phyloP scores from a whole-genome alignment of 148 eudicot genomes.

The Pouteria glomerata region DNA sequence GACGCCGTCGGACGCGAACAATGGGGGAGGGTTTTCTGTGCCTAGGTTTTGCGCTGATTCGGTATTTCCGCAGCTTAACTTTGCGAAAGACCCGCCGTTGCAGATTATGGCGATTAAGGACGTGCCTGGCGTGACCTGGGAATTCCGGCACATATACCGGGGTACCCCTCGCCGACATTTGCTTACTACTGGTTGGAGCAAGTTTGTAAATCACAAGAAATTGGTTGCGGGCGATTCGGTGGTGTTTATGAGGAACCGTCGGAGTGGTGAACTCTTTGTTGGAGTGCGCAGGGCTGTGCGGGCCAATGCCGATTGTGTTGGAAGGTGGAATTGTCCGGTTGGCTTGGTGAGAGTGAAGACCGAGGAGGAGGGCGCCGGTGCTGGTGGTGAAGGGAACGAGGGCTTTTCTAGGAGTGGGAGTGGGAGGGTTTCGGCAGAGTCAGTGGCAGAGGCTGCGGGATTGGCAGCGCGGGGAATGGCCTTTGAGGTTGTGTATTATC shows the following conservation, averaged over 20 bases:
- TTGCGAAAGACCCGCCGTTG: constrained; percentile 57
- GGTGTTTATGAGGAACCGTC: constrained; percentile 41
- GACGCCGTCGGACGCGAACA: constrained; percentile 82
- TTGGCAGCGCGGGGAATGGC: constrained; percentile 39
- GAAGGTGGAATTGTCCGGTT: constrained; percentile 17
- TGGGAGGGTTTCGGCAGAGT: constrained; percentile 37
- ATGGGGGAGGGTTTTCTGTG: constrained; percentile 91
- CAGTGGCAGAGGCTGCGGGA: constrained; percentile 42
- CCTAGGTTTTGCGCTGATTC: constrained; percentile 77
- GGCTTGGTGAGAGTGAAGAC: constrained; percentile 10
- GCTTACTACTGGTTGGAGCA: constrained; percentile 87
- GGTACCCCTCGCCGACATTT: constrained; percentile 84
- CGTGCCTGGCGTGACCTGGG: constrained; percentile 40
- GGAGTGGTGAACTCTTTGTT: constrained; percentile 33
- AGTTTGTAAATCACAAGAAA: constrained; percentile 64
- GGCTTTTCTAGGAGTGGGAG: constrained; percentile 18
- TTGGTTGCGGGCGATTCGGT: constrained; percentile 68
- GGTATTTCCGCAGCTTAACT: constrained; percentile 63
- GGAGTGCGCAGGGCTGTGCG: constrained; percentile 49
- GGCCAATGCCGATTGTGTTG: constrained; percentile 7
- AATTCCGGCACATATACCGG: constrained; percentile 72
- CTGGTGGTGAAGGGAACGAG: constrained; percentile 15
- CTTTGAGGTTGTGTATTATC: constrained; percentile 70
- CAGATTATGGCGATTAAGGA: constrained; percentile 48
- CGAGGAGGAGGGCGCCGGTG: constrained; percentile 10